phyloP scores from a whole-genome alignment of 2,329 filamentous ascomycete genomes.

The Magnaporthiopsis poae region DNA sequence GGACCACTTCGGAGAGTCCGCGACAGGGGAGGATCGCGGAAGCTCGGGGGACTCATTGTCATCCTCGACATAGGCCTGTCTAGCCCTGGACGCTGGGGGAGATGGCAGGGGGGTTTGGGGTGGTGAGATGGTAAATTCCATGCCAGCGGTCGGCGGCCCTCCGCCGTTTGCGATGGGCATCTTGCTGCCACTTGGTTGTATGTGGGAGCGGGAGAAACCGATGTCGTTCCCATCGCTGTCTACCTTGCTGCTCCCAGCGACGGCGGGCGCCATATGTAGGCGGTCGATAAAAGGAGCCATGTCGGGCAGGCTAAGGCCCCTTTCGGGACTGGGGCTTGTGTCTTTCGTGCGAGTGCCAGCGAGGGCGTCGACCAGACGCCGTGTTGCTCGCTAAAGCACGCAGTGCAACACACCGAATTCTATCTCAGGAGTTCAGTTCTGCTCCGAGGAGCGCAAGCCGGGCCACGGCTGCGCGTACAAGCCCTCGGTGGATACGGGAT shows the following conservation, averaged over 20 bases:
- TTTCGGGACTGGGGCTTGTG: neutral
- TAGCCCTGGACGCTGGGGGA: neutral
- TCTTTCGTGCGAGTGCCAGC: neutral
- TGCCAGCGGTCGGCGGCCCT: neutral
- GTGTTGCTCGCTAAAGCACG: neutral
- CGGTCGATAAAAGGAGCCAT: neutral
- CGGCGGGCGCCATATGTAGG: neutral
- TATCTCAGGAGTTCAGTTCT: neutral
- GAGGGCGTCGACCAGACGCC: neutral
- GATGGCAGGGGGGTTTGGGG: neutral
- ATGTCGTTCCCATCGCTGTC: neutral
- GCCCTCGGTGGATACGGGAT: neutral
- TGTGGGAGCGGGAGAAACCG: neutral
- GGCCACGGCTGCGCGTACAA: neutral
- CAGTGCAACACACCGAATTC: neutral
- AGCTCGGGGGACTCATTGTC: constrained; percentile 4
- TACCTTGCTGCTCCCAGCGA: neutral
- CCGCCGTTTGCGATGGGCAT: neutral
- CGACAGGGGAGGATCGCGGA: constrained; percentile 3
- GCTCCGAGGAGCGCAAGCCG: neutral
- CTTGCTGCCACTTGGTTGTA: neutral
- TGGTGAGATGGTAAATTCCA: neutral
- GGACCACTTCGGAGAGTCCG: neutral
- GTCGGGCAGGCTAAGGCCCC: neutral
- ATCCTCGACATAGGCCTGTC: constrained; percentile 7